A percentile compares a stretch with the other conserved stretches of the same genome.
These are phyloP conservation scores for Cephaloascus albidus DNA, from an alignment of 805 yeast species.

Conservation along the genomic window DNA sequence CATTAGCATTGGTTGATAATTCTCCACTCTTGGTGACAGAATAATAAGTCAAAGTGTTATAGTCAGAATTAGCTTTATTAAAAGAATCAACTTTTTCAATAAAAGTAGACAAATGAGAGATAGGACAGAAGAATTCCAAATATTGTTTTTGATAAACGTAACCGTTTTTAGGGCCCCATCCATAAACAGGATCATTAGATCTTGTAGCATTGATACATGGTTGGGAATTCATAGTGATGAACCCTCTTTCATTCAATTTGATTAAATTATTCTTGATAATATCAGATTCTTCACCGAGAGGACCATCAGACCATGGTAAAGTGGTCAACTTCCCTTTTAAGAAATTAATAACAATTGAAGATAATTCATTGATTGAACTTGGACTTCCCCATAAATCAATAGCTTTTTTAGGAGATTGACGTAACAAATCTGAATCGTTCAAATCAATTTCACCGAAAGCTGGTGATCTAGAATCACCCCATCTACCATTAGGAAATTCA, in stretches of 20 bases:
- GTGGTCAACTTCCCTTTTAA: conserved; percentile 66
- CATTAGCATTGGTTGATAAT: conserved; percentile 59
- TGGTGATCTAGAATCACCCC: conserved; percentile 91
- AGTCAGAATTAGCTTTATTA: conserved; percentile 28
- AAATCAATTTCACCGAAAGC: conserved; percentile 98
- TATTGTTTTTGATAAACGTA: conserved; percentile 89
- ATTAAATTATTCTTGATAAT: conserved; percentile 87
- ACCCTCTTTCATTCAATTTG: conserved; percentile 62
- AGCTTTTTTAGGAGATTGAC: conserved; percentile 59
- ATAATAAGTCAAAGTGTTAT: conserved; percentile 62
- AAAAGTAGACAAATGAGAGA: conserved; percentile 24
- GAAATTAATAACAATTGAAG: conserved; percentile 60
- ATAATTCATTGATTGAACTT: conserved; percentile 44
- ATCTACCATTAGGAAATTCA: conserved; percentile 92
- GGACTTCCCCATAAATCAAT: conserved; percentile 78
- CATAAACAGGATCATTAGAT: conserved; percentile 81
- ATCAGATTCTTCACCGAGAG: conserved; percentile 83
- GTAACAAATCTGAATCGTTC: conserved; percentile 83
- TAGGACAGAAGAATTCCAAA: conserved; percentile 75
- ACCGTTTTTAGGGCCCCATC: conserved; percentile 96
- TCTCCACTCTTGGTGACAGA: conserved; percentile 55
- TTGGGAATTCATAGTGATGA: conserved; percentile 89
- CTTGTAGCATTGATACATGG: conserved; percentile 81
- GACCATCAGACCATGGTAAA: conserved; percentile 88
- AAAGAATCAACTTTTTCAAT: conserved; percentile 33